Conservation (phyloP, 148 eudicot genomes). For the Cornus kousa region DNA sequence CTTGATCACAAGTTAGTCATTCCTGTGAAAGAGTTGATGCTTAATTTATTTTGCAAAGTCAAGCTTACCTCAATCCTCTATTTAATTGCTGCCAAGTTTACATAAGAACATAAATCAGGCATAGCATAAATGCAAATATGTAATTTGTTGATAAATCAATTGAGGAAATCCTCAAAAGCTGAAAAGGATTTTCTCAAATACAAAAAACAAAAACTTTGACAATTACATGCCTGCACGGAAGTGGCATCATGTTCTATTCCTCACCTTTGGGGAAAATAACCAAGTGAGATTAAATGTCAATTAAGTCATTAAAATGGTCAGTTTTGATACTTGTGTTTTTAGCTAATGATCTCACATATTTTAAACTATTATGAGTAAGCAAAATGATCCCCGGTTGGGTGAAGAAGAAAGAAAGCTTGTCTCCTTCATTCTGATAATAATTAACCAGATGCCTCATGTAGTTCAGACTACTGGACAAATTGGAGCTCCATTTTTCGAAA, state of each 20-base stretch:
- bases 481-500: background rate
- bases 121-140: background rate
- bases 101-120: background rate
- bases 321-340: too few relatives aligned
- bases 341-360: too few relatives aligned
- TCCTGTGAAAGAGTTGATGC: background rate
- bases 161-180: background rate
- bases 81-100: slow-evolving; percentile 1
- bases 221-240: background rate
- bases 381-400: too few relatives aligned
- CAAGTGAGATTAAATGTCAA: too few relatives aligned
- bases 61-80: background rate
- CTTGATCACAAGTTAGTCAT: slow-evolving; percentile 51
- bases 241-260: background rate
- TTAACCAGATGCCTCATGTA: background rate
- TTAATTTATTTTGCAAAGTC: background rate
- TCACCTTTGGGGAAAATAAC: too few relatives aligned
- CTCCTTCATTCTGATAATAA: too few relatives aligned
- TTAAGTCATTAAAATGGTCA: too few relatives aligned
- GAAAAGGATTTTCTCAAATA: background rate
- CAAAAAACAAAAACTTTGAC: background rate
- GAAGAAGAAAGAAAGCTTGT: too few relatives aligned
- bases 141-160: background rate
- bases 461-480: background rate
- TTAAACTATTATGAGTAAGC: too few relatives aligned